Base-by-base conservation (phyloP, 2,329 filamentous ascomycete species). In the Aspergillus chevalieri region DNA sequence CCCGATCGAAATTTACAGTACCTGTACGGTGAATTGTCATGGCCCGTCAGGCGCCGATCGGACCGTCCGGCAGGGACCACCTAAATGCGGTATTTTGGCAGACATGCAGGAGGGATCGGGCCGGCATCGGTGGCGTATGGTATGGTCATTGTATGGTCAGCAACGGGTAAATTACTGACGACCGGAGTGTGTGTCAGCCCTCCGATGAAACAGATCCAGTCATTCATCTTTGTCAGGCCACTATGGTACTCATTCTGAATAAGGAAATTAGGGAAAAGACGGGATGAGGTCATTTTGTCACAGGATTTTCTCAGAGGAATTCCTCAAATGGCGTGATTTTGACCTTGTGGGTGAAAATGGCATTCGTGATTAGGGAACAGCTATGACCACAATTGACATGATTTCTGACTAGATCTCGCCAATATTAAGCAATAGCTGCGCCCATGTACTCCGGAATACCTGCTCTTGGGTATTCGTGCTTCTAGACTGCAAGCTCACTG, bases 121-220 rank as follows among this genome's bases (percentile, higher is more conserved):
- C 38, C 44, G 44, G 44, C 44, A 46, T 46, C 44, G 44, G 44
- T 22, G 44, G 30, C 6, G 44, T 46, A 46, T 22, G 17, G 33
- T 38, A 46, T 24, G 38, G 44, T 46, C 24, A 39, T 10, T 21
- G 17, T 19, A 19, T 14, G 6, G 34, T 36, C 5, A n/a, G 34
- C 6, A 36, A 15, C 43, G 43, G 43, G 43, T 15, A 26, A 6
- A 4, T 15, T n/a, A 21, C 39, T 30, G 43, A 43, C 14, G 28
- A 9, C 12, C 33, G n/a, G 7, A 33, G 14, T 33, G 14, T 6
- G 10, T 30, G 26, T 30, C 26, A 12, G 26, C 9, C 10, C 26
- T 30, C 26, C 26, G 26, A 30, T 30, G 26, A 30, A 30, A 30
- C 26, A 30, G 26, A 30, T 30, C 26, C 26, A 30, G 26, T 30